Evolutionary conservation across 345 rosid genomes (phyloP).

Genomic region (Reutealis trisperma): DNA sequence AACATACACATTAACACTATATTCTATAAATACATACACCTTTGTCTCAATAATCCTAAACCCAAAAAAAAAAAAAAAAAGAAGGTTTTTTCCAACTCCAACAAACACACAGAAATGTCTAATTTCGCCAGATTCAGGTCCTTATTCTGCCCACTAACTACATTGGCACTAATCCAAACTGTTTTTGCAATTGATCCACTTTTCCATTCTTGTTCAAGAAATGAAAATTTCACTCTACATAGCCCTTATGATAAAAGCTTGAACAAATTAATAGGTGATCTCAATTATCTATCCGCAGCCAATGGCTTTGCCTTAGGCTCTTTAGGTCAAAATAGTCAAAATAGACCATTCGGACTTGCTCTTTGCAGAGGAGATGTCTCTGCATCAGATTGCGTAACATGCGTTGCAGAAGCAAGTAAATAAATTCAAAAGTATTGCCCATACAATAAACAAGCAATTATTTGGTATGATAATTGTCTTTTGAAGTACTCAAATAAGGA

Average conservation of each 20-base stretch:
- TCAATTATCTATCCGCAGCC: not conserved
- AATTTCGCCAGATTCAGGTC: not conserved
- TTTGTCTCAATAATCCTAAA: not conserved
- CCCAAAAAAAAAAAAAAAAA: not conserved
- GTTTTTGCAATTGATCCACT: not conserved
- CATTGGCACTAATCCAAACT: not conserved
- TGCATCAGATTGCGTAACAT: conserved; percentile 1
- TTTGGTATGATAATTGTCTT: conserved; percentile 16
- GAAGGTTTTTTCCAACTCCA: not conserved
- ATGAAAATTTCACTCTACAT: not conserved
- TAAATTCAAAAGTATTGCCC: conserved; percentile 5
- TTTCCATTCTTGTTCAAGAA: not conserved
- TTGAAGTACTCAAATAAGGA: conserved; percentile 5
- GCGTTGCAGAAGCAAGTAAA: conserved; percentile 5
- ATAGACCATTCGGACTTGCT: not conserved
- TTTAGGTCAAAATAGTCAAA: not conserved
- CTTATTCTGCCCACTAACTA: not conserved
- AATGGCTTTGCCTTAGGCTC: conserved; percentile 13
- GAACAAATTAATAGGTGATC: not conserved
- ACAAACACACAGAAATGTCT: not conserved
- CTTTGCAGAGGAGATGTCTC: conserved; percentile 17
- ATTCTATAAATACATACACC: not conserved
- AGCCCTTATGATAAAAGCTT: not conserved
- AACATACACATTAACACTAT: not conserved
- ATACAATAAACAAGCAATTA: not conserved